A percentile compares a stretch with the other conserved stretches of the same genome.
Conservation (phyloP, 345 rosid species). For the Hirschfeldia incana region DNA sequence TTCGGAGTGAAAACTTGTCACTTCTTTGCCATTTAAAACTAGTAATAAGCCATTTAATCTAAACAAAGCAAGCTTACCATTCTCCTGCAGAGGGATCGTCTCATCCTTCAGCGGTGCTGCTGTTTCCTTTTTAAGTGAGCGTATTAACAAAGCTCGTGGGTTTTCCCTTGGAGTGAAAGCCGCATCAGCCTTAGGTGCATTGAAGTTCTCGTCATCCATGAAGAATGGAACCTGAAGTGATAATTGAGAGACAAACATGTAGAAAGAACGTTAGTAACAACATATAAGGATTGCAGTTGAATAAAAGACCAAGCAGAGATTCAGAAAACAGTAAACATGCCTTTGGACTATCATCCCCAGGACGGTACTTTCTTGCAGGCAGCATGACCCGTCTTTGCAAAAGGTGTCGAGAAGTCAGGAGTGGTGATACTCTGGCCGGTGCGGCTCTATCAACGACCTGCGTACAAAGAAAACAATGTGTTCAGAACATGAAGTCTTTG, state of each 20-base stretch:
- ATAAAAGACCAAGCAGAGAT: constrained; percentile 10
- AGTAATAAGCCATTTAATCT: neutral
- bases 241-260: constrained; percentile 18
- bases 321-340: constrained; percentile 39
- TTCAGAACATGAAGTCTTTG: neutral
- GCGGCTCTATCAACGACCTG: constrained; percentile 87
- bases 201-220: constrained; percentile 68
- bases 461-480: neutral
- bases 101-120: constrained; percentile 50
- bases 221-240: constrained; percentile 85
- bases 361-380: constrained; percentile 79
- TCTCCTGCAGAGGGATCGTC: constrained; percentile 44
- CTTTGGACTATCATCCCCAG: constrained; percentile 68
- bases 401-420: constrained; percentile 78
- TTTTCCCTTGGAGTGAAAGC: constrained; percentile 87
- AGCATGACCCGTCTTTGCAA: constrained; percentile 70
- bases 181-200: constrained; percentile 90
- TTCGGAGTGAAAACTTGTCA: neutral
- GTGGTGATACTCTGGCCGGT: constrained; percentile 71
- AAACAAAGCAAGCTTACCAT: constrained; percentile 44
- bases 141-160: constrained; percentile 83
- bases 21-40: neutral
- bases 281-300: neutral
- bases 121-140: constrained; percentile 61
- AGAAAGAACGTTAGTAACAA: constrained; percentile 12